These are phyloP conservation scores for Botrytis deweyae DNA, from an alignment of 2,329 filamentous ascomycete genomes.

Conservation along the genomic window DNA sequence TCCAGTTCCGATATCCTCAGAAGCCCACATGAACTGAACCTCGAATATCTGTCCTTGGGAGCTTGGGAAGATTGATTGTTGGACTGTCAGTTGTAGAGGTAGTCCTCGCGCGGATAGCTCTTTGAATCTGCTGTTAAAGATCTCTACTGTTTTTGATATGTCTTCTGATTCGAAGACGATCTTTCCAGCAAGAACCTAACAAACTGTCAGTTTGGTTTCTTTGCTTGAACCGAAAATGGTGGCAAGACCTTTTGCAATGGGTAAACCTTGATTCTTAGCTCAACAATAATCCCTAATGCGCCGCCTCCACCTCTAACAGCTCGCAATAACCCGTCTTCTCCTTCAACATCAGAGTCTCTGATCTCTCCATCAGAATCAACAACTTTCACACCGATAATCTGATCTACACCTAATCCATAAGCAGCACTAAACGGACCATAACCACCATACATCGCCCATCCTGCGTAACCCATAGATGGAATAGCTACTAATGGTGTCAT, in stretches of 20 bases:
- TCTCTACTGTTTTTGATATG: slow-evolving; percentile 32
- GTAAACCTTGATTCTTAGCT: slow-evolving; percentile 45
- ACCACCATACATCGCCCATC: slow-evolving; percentile 42
- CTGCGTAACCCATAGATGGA: slow-evolving; percentile 39
- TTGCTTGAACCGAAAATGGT: not conserved
- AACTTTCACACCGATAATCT: slow-evolving; percentile 43
- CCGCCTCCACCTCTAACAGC: slow-evolving; percentile 45
- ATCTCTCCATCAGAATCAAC: slow-evolving; percentile 43
- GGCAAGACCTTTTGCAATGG: slow-evolving; percentile 35
- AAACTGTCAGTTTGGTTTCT: not conserved
- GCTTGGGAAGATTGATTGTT: slow-evolving; percentile 39
- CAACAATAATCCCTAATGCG: slow-evolving; percentile 44
- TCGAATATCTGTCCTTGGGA: slow-evolving; percentile 38
- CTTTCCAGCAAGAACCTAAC: slow-evolving; percentile 36
- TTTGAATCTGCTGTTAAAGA: slow-evolving; percentile 34
- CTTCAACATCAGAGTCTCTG: slow-evolving; percentile 41
- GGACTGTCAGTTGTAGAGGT: slow-evolving; percentile 28
- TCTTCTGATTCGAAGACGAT: slow-evolving; percentile 41
- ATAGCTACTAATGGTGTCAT: slow-evolving; percentile 36
- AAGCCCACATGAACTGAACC: slow-evolving; percentile 40
- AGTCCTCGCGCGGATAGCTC: slow-evolving; percentile 31
- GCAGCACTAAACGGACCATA: slow-evolving; percentile 39
- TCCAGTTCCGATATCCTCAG: slow-evolving; percentile 38
- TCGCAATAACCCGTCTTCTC: slow-evolving; percentile 35
- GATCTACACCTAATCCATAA: slow-evolving; percentile 42